Conservation (phyloP, 768 basidiomycete species). For the Lentinula sp. region DNA sequence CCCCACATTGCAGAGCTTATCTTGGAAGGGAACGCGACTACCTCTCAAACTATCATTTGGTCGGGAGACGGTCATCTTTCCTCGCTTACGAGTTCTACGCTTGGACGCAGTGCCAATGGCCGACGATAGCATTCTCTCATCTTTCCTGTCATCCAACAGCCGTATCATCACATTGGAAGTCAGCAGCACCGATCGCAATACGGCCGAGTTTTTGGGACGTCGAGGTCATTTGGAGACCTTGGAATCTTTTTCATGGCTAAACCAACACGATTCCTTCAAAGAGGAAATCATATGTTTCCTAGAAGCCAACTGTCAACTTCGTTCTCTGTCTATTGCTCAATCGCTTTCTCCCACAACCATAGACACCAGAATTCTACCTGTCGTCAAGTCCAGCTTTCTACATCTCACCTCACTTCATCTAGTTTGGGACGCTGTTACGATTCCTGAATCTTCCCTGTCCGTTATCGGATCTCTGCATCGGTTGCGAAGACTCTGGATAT, state of each 20-base stretch:
- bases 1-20: background rate
- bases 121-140: constrained; percentile 10
- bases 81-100: constrained; percentile 13
- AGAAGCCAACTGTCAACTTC: constrained; percentile 18
- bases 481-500: constrained; percentile 20
- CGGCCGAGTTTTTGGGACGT: constrained; percentile 4
- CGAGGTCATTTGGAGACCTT: constrained; percentile 18
- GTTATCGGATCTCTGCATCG: constrained; percentile 14
- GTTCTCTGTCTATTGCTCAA: constrained; percentile 13
- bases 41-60: background rate
- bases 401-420: constrained; percentile 20
- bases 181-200: constrained; percentile 1
- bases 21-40: background rate
- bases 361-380: constrained; percentile 14
- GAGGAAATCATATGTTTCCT: constrained; percentile 17
- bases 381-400: constrained; percentile 10
- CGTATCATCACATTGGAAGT: constrained; percentile 9
- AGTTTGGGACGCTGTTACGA: constrained; percentile 12
- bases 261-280: constrained; percentile 5
- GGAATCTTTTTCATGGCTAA: constrained; percentile 17
- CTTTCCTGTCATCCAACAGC: constrained; percentile 6
- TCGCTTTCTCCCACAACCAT: constrained; percentile 13
- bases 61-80: constrained; percentile 10
- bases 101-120: constrained; percentile 14
- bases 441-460: constrained; percentile 15